A percentile compares a stretch with the other conserved stretches of the same genome.
phyloP scores from a whole-genome alignment of 306 rosid genomes.

The Begonia masoniana region DNA sequence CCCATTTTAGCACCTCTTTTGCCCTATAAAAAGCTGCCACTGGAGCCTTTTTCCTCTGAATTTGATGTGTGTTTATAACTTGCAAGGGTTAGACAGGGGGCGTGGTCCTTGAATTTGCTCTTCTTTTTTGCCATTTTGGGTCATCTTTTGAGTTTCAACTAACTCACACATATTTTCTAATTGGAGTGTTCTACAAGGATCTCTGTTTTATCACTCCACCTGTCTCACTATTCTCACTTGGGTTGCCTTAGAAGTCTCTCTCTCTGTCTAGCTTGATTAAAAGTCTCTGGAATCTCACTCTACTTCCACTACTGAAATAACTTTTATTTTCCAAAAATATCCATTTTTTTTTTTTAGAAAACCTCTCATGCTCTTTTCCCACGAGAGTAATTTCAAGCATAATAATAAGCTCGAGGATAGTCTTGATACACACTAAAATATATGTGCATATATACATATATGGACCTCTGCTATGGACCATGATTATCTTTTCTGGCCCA shows the following conservation, averaged over 20 bases:
- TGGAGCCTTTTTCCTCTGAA: slow-evolving; percentile 4
- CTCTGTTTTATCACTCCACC: slow-evolving; percentile 15
- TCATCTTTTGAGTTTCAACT: slow-evolving; percentile 40
- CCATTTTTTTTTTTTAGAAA: too few species aligned
- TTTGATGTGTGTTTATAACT: slow-evolving; percentile 14
- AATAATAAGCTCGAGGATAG: too few species aligned
- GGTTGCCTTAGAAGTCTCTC: slow-evolving; percentile 66
- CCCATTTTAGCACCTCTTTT: slow-evolving; percentile 11
- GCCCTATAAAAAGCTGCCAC: neutral
- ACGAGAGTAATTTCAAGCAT: too few species aligned
- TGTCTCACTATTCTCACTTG: slow-evolving; percentile 31
- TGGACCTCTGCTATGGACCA: too few species aligned
- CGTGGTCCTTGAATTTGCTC: slow-evolving; percentile 3
- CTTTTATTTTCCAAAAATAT: too few species aligned
- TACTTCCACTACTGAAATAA: too few species aligned
- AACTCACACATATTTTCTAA: slow-evolving; percentile 10
- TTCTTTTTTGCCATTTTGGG: slow-evolving; percentile 23
- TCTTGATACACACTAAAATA: too few species aligned
- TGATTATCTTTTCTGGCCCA: too few species aligned
- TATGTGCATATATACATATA: too few species aligned
- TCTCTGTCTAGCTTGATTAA: neutral
- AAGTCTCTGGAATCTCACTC: too few species aligned
- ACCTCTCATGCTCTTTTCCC: too few species aligned
- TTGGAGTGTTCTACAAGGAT: slow-evolving; percentile 29
- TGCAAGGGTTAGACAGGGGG: slow-evolving; percentile 1